Evolutionary conservation across 2,329 filamentous ascomycete species (phyloP).

Genomic region (Cercospora berteroae): DNA sequence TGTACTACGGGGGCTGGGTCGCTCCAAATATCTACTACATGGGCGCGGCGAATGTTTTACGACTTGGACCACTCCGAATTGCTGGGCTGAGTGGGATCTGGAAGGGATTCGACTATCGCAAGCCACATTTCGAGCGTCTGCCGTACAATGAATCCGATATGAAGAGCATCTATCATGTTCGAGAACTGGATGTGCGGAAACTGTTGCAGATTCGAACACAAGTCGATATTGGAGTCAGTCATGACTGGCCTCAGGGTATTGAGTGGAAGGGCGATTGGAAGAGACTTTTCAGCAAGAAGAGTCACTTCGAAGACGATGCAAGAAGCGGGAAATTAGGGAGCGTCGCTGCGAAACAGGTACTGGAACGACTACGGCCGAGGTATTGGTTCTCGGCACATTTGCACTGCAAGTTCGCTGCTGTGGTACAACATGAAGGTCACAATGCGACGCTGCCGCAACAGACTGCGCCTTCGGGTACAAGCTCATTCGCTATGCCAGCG

Average conservation of each 20-base stretch:
- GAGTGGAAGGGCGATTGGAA: constrained; percentile 73
- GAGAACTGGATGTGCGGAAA: constrained; percentile 89
- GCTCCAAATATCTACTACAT: constrained; percentile 97
- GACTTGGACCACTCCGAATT: constrained; percentile 80
- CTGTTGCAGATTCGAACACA: constrained; percentile 80
- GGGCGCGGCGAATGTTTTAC: constrained; percentile 85
- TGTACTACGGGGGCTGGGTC: constrained; percentile 96
- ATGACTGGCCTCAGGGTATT: constrained; percentile 89
- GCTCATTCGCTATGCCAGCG: constrained; percentile 3
- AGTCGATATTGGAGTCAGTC: constrained; percentile 86
- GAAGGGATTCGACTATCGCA: constrained; percentile 85
- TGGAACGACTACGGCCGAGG: constrained; percentile 75
- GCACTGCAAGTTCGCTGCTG: constrained; percentile 80
- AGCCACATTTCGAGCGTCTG: constrained; percentile 77
- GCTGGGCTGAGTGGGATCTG: constrained; percentile 91
- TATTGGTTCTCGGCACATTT: constrained; percentile 92
- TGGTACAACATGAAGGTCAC: constrained; percentile 47
- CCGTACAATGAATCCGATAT: constrained; percentile 78
- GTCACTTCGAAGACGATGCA: constrained; percentile 73
- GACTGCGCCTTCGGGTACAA: neutral
- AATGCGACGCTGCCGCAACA: neutral
- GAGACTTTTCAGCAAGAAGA: constrained; percentile 70
- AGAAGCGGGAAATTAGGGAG: constrained; percentile 73
- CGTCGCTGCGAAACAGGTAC: constrained; percentile 71
- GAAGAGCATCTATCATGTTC: constrained; percentile 81